Evolutionary conservation across 1,284 basidiomycete genomes (phyloP), one percentile per base, ranked within the genome.

Genomic region (Pseudozyma sp.): DNA sequence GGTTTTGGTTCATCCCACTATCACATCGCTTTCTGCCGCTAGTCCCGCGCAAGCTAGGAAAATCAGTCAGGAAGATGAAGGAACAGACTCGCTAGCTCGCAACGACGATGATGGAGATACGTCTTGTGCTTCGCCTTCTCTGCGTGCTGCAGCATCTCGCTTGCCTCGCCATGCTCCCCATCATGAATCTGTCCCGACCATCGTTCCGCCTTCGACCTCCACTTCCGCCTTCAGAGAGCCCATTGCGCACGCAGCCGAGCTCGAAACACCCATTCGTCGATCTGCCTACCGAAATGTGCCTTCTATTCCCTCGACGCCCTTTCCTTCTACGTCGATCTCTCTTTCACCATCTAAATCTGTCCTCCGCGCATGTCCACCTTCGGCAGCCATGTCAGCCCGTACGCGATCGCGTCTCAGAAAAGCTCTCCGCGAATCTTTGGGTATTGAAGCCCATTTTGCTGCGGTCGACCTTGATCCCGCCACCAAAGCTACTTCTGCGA

Each of bases 371-470:
- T 65, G 38, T 35, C 61, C 68, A 10, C 68, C 58, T 8, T 66
- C 69, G 3, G 52, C 45, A 18, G 40, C 47, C 36, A 53, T 73
- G 57, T 73, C 70, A 7, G 61, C 70, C 13, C 55, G 55, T 7
- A 64, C 65, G 5, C 52, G 65, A n/a, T 47, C 43, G 25, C 47
- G 57, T 11, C 54, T 73, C 34, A 63, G 61, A n/a, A 60, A 57
- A 34, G 65, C 65, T 16, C 51, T 73, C 1, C 38, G 70, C n/a
- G 70, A 73, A 18, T 68, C 65, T 38, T 45, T 73, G 6, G 61
- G 52, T 3, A 45, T 69, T 13, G 70, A 73, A 54, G 65, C 70
- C 3, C 64, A 68, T 42, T 61, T 68, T 45, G 49, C 70, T 8
- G 43, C 67, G 13, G 36, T 64, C 44, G 52, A 56, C 40, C 49